A percentile compares a stretch with the other conserved stretches of the same genome.
These are phyloP conservation scores for Rhododendron molle DNA, from an alignment of 148 eudicot species.

Conservation along the genomic window DNA sequence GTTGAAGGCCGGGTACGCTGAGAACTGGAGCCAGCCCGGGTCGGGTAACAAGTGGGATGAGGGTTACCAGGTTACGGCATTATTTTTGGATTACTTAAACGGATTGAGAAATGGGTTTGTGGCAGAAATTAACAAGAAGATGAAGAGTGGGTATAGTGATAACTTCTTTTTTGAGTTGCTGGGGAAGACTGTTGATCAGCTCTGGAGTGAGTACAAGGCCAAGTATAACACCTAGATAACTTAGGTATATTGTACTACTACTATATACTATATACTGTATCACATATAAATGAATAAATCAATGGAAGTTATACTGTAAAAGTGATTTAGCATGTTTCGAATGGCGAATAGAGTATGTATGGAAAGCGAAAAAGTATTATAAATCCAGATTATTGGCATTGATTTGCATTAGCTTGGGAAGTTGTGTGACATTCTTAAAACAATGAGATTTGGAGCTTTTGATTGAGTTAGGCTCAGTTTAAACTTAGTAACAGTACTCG, in stretches of 20 bases:
- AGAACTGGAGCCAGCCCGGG: not conserved
- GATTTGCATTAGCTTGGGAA: too few species aligned
- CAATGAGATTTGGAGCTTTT: too few species aligned
- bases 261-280: too few species aligned
- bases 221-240: conserved; percentile 8
- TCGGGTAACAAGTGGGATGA: conserved; percentile 17
- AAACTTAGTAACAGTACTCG: too few species aligned
- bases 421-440: too few species aligned
- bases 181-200: conserved; percentile 21
- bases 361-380: too few species aligned
- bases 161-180: conserved; percentile 21
- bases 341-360: too few species aligned
- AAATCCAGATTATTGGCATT: too few species aligned
- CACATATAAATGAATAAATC: too few species aligned
- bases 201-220: conserved; percentile 30
- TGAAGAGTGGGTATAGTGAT: conserved; percentile 16
- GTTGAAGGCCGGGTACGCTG: conserved; percentile 16
- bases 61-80: conserved; percentile 9
- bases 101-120: conserved; percentile 22
- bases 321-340: too few species aligned
- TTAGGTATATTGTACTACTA: not conserved
- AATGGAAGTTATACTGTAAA: too few species aligned
- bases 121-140: conserved; percentile 24
- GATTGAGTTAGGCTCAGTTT: too few species aligned
- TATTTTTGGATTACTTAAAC: conserved; percentile 21